phyloP scores from a whole-genome alignment of 2,329 filamentous ascomycete species.

The Colletotrichum cuscutae region DNA sequence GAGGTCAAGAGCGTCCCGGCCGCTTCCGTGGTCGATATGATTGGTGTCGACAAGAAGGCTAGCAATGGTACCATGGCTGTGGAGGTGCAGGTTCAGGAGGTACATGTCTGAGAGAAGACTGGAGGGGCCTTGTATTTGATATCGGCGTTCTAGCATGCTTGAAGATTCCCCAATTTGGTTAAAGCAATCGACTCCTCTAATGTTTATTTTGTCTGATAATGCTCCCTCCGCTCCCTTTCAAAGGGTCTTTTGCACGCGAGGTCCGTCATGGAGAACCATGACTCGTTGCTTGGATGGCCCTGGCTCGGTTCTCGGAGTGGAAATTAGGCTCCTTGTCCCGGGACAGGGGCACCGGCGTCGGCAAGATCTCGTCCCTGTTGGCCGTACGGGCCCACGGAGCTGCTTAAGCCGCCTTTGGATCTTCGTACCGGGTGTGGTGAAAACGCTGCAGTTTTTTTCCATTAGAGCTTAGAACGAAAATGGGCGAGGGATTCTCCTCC shows the following conservation, averaged over 20 bases:
- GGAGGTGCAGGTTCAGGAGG: slow-evolving; percentile 28
- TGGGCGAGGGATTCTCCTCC: not conserved
- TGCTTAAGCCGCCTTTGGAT: not conserved
- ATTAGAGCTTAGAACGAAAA: not conserved
- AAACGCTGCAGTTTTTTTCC: too few species aligned
- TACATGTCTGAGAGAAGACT: slow-evolving; percentile 1
- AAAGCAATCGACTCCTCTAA: not conserved
- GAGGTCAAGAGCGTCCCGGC: slow-evolving; percentile 19
- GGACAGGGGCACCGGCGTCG: not conserved
- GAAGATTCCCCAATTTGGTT: slow-evolving; percentile 5
- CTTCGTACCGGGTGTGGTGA: not conserved
- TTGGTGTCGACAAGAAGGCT: not conserved
- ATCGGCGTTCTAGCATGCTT: slow-evolving; percentile 2
- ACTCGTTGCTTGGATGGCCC: not conserved
- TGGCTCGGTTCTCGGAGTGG: not conserved
- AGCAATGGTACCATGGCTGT: not conserved
- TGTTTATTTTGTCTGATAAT: not conserved
- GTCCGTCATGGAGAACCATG: not conserved
- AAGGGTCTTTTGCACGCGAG: not conserved
- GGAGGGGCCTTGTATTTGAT: not conserved
- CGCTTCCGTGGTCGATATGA: not conserved
- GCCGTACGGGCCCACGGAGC: slow-evolving; percentile 1
- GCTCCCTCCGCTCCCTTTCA: not conserved
- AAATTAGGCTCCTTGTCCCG: not conserved
- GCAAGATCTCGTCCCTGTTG: not conserved